phyloP scores from a whole-genome alignment of 1,284 basidiomycete species.

The Mycena citricolor region DNA sequence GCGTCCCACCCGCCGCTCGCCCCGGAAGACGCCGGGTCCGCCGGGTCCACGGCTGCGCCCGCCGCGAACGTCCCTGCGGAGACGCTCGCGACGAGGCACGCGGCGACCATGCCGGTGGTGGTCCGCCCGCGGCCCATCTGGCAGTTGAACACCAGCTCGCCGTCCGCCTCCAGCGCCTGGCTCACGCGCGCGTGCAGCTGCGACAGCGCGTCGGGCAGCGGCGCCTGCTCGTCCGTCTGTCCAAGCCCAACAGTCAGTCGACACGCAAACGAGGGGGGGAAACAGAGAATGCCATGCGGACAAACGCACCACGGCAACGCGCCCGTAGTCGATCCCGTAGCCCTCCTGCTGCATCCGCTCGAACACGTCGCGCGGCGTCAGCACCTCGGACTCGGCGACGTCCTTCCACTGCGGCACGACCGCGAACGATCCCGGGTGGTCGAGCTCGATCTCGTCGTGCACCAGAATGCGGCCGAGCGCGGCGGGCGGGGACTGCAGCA shows the following conservation, averaged over 20 bases:
- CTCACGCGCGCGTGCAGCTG: slow-evolving; percentile 77
- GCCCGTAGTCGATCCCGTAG: slow-evolving; percentile 86
- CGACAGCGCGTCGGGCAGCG: slow-evolving; percentile 81
- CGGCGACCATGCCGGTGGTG: slow-evolving; percentile 93
- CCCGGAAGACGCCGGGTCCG: slow-evolving; percentile 30
- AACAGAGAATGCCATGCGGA: background rate
- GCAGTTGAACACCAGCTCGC: slow-evolving; percentile 87
- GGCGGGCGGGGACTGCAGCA: too few species aligned
- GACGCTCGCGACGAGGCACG: slow-evolving; percentile 83
- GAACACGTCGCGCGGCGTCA: slow-evolving; percentile 91
- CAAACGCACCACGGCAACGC: slow-evolving; percentile 77
- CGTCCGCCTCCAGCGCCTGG: slow-evolving; percentile 58
- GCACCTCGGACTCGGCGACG: slow-evolving; percentile 81
- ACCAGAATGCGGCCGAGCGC: slow-evolving; percentile 84
- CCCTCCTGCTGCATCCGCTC: slow-evolving; percentile 72
- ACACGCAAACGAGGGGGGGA: slow-evolving; percentile 1
- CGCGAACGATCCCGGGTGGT: slow-evolving; percentile 85
- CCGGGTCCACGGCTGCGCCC: slow-evolving; percentile 47
- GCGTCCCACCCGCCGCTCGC: slow-evolving; percentile 52
- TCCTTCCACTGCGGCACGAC: slow-evolving; percentile 90
- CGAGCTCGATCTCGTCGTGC: slow-evolving; percentile 97
- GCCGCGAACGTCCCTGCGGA: slow-evolving; percentile 43
- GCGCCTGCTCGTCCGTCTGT: slow-evolving; percentile 95
- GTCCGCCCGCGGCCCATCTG: slow-evolving; percentile 83
- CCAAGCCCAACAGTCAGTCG: slow-evolving; percentile 12